Base-by-base conservation (phyloP, 805 yeast genomes). In the Metschnikowia lachancei region DNA sequence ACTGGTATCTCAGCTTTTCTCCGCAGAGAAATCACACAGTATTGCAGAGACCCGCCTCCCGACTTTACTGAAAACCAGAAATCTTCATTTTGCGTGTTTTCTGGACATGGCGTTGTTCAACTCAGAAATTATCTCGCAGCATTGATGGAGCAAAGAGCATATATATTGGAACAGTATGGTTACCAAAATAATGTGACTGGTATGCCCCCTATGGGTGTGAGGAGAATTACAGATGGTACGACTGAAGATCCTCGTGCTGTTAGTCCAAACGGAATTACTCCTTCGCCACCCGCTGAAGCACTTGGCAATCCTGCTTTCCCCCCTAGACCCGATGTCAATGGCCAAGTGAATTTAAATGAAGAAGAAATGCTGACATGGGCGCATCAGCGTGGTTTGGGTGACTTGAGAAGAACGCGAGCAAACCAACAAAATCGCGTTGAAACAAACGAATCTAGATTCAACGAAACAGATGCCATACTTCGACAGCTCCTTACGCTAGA, bases 1-100 rank as follows among this genome's bases (percentile, higher is more conserved):
- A 94, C 98, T 0, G 99, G 98, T 0, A 90, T 92, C 20, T 74
- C 84, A 1, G 86, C 95, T n/a, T 92, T 94, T 67, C 75, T 92
- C 61, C 77, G 96, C 50, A 76, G 84, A 9, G 97, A 92, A 59
- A 81, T 92, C 40, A 85, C 92, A 0, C 82, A 80, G 53, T 91
- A 81, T 65, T 91, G 97, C 64, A 83, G 98, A 24, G 87, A 84
- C 8, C 94, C 98, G 1, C 98, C 99, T 3, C 81, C 86, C 11
- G 97, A 90, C 57, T 91, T 94, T 63, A 90, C 84, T 43, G 87
- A 83, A 46, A 85, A 85, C 58, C 99, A 94, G 64, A 83, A 83
- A 53, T 77, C 83, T 18, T 76, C 87, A 40, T 92, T 94, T 60
- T 92, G 98, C 69, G 99, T 92, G 11, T 94, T 90, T 61, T 83